Evolutionary conservation across 2,329 filamentous ascomycete species (phyloP), one percentile per base, ranked within the genome.

Genomic region (Fusarium burgessii): DNA sequence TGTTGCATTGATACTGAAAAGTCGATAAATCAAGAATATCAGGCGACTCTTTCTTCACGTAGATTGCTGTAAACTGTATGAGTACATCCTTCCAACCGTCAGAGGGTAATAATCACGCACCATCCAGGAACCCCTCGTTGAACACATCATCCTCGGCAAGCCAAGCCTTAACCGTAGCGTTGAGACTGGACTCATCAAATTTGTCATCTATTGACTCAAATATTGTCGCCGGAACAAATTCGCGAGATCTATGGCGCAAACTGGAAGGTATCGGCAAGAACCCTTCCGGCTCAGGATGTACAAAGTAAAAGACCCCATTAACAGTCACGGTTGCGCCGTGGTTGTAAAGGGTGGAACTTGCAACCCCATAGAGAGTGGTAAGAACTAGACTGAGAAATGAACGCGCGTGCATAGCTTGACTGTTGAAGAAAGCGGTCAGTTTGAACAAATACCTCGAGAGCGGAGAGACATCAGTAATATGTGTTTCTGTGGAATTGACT

Each of bases 241-340:
- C 3, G 3, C 4, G 10, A 23, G 5, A 6, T 1, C 14, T 20
- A 10, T 23, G 7, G 5, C 12, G 2, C 7, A n/a, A 18, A 17
- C 3, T 12, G 7, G n/a, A 23, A 23, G 46, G 12, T 9, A 17
- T 12, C 7, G 46, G 29, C 11, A 33, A 29, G 7, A 33, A 1
- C 6, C 10, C 29, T 1, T 33, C 10, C 7, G n/a, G 46, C 29
- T 49, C 29, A 23, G 46, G 46, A 7, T 33, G 10, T 7, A 33
- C 29, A 2, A 49, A 49, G 29, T 49, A 49, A 10, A 23, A 18
- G 29, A 49, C n/a, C 2, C 29, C 46, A 33, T 49, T 49, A 5
- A 49, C n/a, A 10, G n/a, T 7, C 46, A 49, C 46, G 1, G 46
- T 49, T 7, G 46, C 29, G 7, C 46, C 46, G 17, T 18, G 11